Conservation (phyloP, 2,329 filamentous ascomycete genomes). For the Beauveria pseudobassiana region DNA sequence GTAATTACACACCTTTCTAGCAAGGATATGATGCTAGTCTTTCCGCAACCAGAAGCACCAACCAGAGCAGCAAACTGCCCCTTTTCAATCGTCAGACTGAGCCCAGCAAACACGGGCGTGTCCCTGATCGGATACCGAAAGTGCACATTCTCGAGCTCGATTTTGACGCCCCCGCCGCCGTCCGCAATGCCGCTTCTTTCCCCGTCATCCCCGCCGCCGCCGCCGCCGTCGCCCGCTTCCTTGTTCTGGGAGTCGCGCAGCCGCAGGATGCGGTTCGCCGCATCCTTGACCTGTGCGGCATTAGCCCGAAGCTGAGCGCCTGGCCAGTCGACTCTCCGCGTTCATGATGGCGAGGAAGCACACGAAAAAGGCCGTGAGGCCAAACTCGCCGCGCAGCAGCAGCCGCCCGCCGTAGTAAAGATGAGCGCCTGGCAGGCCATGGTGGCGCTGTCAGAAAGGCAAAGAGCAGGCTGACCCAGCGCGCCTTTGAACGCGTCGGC, state of each 20-base stretch:
- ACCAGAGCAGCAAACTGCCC: conserved; percentile 66
- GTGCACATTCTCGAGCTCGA: conserved; percentile 49
- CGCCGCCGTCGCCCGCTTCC: conserved; percentile 22
- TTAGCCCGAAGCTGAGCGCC: conserved; percentile 60
- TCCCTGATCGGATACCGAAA: conserved; percentile 55
- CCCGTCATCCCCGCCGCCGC: conserved; percentile 15
- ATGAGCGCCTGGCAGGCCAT: conserved; percentile 56
- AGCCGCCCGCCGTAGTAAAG: conserved; percentile 59
- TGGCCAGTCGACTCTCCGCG: conserved; percentile 59
- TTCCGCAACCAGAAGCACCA: conserved; percentile 63
- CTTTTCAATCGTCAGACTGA: conserved; percentile 58
- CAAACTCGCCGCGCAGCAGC: conserved; percentile 43
- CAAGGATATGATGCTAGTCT: conserved; percentile 62
- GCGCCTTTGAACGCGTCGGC: conserved; percentile 50
- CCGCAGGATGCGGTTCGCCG: conserved; percentile 52
- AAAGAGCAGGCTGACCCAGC: conserved; percentile 57
- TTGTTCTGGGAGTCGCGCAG: conserved; percentile 36
- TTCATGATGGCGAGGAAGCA: conserved; percentile 61
- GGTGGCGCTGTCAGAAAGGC: conserved; percentile 62
- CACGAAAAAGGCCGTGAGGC: conserved; percentile 41
- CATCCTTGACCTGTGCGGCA: conserved; percentile 50
- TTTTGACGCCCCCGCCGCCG: conserved; percentile 42
- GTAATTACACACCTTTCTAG: conserved; percentile 38
- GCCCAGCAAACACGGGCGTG: conserved; percentile 48
- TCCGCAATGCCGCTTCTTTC: conserved; percentile 26